These are phyloP conservation scores for Hypoxylon intermedium DNA, from an alignment of 495 filamentous ascomycete species.

Conservation along the genomic window DNA sequence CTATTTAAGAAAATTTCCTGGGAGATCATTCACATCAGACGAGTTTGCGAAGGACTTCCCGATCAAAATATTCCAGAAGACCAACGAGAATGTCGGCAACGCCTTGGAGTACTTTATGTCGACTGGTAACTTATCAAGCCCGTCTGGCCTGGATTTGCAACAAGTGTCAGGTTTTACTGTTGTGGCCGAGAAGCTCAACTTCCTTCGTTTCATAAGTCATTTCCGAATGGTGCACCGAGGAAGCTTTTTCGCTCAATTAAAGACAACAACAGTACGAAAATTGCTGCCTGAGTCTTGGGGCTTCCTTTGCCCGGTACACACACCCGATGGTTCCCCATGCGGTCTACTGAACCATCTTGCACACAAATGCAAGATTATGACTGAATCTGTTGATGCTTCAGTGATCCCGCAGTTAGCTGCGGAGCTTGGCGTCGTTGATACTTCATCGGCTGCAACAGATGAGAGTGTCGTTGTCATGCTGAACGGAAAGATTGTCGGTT, in stretches of 20 bases:
- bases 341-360: slow-evolving; percentile 94
- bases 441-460: slow-evolving; percentile 73
- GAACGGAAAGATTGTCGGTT: slow-evolving; percentile 88
- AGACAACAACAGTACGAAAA: slow-evolving; percentile 96
- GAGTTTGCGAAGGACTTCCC: slow-evolving; percentile 81
- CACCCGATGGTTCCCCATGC: slow-evolving; percentile 93
- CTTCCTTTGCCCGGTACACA: slow-evolving; percentile 96
- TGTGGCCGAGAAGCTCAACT: slow-evolving; percentile 98
- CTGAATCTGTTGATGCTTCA: slow-evolving; percentile 71
- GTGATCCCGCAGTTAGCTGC: slow-evolving; percentile 72
- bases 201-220: slow-evolving; percentile 97
- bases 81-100: slow-evolving; percentile 86
- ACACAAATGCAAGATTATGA: slow-evolving; percentile 92
- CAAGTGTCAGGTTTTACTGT: slow-evolving; percentile 94
- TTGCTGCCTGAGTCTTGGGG: slow-evolving; percentile 96
- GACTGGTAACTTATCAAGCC: slow-evolving; percentile 90
- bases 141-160: slow-evolving; percentile 90
- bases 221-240: slow-evolving; percentile 99
- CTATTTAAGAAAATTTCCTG: slow-evolving; percentile 70
- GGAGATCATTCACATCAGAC: slow-evolving; percentile 69
- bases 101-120: slow-evolving; percentile 93
- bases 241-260: slow-evolving; percentile 96
- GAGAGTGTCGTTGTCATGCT: slow-evolving; percentile 88
- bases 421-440: slow-evolving; percentile 76
- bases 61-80: slow-evolving; percentile 73